Evolutionary conservation across 768 basidiomycete genomes (phyloP).

Genomic region (Leccinum disarticulatum): DNA sequence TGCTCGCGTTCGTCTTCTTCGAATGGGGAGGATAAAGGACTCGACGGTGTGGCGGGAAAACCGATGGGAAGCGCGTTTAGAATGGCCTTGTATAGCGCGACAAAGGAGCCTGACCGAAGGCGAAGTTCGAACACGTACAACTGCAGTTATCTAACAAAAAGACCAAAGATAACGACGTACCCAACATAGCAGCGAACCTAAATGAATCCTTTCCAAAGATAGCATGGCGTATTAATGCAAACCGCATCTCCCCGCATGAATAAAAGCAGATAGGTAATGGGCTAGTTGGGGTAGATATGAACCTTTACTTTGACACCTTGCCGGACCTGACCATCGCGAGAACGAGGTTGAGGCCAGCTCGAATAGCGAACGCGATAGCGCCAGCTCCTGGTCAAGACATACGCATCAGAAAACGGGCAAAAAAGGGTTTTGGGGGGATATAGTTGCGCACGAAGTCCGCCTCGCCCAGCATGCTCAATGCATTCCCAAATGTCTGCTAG

Average conservation of each 20-base stretch:
- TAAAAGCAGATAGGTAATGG: neutral
- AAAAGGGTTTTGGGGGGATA: neutral
- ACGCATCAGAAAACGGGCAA: neutral
- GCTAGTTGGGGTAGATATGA: neutral
- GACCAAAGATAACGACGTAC: constrained; percentile 33
- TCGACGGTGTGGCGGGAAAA: constrained; percentile 42
- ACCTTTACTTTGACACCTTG: constrained; percentile 58
- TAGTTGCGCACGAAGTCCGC: constrained; percentile 63
- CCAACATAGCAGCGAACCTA: constrained; percentile 87
- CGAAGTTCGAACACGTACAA: neutral
- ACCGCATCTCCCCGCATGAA: constrained; percentile 54
- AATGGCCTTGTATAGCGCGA: constrained; percentile 74
- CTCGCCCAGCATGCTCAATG: constrained; percentile 65
- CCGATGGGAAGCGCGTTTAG: constrained; percentile 77
- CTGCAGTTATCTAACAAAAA: neutral
- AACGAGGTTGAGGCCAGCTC: constrained; percentile 81
- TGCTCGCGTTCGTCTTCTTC: constrained; percentile 33
- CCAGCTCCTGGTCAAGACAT: constrained; percentile 63
- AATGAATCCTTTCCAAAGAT: constrained; percentile 82
- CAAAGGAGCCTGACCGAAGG: constrained; percentile 60
- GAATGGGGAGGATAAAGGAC: constrained; percentile 27
- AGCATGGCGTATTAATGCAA: constrained; percentile 72
- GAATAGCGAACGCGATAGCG: constrained; percentile 74
- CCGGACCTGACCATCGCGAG: constrained; percentile 74
- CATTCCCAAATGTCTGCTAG: constrained; percentile 63